Evolutionary conservation across 2,329 filamentous ascomycete species (phyloP).

Genomic region (Dothideomycetes sp.): DNA sequence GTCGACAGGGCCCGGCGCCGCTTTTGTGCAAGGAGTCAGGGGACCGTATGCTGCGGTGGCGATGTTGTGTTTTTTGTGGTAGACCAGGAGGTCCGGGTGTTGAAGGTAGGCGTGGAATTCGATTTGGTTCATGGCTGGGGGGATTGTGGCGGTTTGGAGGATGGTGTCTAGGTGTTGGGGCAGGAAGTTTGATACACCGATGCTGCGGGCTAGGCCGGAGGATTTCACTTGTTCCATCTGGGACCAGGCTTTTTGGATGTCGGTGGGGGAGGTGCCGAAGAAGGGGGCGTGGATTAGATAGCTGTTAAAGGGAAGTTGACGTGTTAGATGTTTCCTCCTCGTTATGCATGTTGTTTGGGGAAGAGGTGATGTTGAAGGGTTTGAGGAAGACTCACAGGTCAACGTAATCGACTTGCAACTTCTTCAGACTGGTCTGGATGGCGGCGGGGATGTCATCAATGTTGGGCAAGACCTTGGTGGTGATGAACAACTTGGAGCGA

Average conservation of each 20-base stretch:
- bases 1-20: slow-evolving; percentile 47
- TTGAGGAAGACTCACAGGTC: slow-evolving; percentile 41
- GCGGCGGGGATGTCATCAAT: slow-evolving; percentile 48
- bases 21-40: slow-evolving; percentile 44
- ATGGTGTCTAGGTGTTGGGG: slow-evolving; percentile 46
- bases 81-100: slow-evolving; percentile 48
- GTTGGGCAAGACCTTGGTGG: slow-evolving; percentile 48
- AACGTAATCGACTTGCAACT: slow-evolving; percentile 52
- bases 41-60: slow-evolving; percentile 40
- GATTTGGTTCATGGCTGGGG: slow-evolving; percentile 58
- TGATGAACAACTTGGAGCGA: slow-evolving; percentile 41
- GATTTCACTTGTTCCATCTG: slow-evolving; percentile 50
- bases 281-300: slow-evolving; percentile 56
- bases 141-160: slow-evolving; percentile 43
- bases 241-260: slow-evolving; percentile 49
- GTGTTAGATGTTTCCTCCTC: background rate
- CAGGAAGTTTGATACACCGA: slow-evolving; percentile 55
- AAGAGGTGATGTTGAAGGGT: background rate
- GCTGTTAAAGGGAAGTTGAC: too few relatives aligned
- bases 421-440: slow-evolving; percentile 48
- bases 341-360: background rate
- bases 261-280: slow-evolving; percentile 28
- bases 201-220: slow-evolving; percentile 50
- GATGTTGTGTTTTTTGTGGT: slow-evolving; percentile 40
- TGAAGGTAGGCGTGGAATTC: slow-evolving; percentile 62